Conservation (phyloP, 768 basidiomycete genomes). For the Rhizopogon salebrosus region DNA sequence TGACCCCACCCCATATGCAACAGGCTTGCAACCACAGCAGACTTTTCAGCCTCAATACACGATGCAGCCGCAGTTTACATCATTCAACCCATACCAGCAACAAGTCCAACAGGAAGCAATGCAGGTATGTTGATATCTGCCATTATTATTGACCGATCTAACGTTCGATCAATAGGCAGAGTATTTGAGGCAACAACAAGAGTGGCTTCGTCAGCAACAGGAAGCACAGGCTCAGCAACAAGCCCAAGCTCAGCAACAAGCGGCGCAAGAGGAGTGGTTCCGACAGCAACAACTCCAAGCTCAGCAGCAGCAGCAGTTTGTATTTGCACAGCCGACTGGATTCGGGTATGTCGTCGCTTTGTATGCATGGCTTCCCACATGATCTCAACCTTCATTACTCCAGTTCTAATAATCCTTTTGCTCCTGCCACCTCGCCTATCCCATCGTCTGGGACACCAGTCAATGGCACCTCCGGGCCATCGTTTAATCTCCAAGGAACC, state of each 20-base stretch:
- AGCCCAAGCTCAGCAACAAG: too few relatives aligned
- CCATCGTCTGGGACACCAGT: constrained; percentile 28
- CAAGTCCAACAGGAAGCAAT: constrained; percentile 87
- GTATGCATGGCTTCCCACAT: constrained; percentile 1
- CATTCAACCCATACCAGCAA: constrained; percentile 92
- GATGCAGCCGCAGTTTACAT: constrained; percentile 80
- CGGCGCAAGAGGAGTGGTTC: constrained; percentile 47
- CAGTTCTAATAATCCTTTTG: constrained; percentile 96
- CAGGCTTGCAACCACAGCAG: constrained; percentile 61
- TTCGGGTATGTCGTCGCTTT: constrained; percentile 50
- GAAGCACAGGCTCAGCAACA: constrained; percentile 35
- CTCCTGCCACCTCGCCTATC: constrained; percentile 33
- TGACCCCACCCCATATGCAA: constrained; percentile 55
- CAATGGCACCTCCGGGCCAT: constrained; percentile 32
- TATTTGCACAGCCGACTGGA: constrained; percentile 62
- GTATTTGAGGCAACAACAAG: constrained; percentile 50
- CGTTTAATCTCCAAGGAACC: constrained; percentile 68
- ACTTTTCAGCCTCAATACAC: constrained; percentile 74
- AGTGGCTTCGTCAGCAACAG: constrained; percentile 67
- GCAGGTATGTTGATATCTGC: constrained; percentile 37
- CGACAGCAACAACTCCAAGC: constrained; percentile 56
- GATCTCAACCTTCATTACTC: constrained; percentile 19
- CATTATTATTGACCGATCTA: too few relatives aligned
- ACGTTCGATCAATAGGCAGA: constrained; percentile 29
- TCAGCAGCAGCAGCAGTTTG: constrained; percentile 32